phyloP scores from a whole-genome alignment of 169 alveolate species.

The Cryptosporidium muris region DNA sequence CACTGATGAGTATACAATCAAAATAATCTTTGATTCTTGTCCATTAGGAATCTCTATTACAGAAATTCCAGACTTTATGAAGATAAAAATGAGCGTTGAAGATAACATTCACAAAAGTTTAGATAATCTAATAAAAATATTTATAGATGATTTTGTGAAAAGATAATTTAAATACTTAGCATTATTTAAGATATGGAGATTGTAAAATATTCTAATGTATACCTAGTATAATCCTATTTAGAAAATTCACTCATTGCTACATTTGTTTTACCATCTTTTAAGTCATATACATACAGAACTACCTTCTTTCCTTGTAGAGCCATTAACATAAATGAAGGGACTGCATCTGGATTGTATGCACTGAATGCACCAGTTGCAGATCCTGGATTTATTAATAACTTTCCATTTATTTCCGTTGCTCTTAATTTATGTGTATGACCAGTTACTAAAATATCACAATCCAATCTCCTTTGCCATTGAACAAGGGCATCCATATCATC shows the following conservation, averaged over 20 bases:
- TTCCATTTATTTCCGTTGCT: constrained; percentile 84
- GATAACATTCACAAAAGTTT: constrained; percentile 14
- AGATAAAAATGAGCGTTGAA: constrained; percentile 9
- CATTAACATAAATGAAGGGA: constrained; percentile 81
- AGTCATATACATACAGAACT: constrained; percentile 79
- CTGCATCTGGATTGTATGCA: constrained; percentile 72
- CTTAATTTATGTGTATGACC: constrained; percentile 90
- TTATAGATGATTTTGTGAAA: constrained; percentile 38
- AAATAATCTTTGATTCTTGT: constrained; percentile 40
- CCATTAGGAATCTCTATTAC: constrained; percentile 12
- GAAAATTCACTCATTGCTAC: constrained; percentile 81
- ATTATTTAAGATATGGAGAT: neutral
- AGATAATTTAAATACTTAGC: neutral
- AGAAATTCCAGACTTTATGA: constrained; percentile 12
- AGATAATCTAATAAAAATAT: constrained; percentile 17
- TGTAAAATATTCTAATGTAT: neutral
- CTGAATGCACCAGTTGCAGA: constrained; percentile 91
- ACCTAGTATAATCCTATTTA: constrained; percentile 27
- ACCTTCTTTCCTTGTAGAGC: constrained; percentile 81
- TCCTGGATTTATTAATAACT: constrained; percentile 92
- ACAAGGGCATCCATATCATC: constrained; percentile 89
- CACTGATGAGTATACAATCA: constrained; percentile 30
- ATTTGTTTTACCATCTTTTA: constrained; percentile 79
- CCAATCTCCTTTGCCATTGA: constrained; percentile 85
- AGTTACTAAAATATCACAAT: constrained; percentile 88